A percentile compares a stretch with the other conserved stretches of the same genome.
Evolutionary conservation across 805 yeast genomes (phyloP).

Genomic region (Candida railenensis): DNA sequence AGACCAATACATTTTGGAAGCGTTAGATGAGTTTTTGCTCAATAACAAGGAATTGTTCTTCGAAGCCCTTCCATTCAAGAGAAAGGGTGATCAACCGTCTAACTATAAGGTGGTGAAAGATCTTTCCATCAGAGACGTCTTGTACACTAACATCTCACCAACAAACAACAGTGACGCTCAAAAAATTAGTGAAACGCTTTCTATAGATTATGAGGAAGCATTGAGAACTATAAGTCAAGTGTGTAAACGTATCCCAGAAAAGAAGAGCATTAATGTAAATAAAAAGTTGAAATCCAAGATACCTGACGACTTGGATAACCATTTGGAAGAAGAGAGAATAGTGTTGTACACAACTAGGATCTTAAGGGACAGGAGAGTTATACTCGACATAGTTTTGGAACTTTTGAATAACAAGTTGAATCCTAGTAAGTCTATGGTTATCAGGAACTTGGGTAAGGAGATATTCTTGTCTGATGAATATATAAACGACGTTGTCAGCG

Average conservation of each 20-base stretch:
- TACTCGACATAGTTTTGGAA: conserved; percentile 42
- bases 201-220: conserved; percentile 44
- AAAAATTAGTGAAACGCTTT: conserved; percentile 36
- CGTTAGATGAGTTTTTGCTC: conserved; percentile 39
- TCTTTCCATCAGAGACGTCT: conserved; percentile 39
- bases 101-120: conserved; percentile 17
- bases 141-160: conserved; percentile 34
- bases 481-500: conserved; percentile 16
- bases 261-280: conserved; percentile 15
- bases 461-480: conserved; percentile 34
- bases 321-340: conserved; percentile 27
- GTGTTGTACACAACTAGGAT: conserved; percentile 37
- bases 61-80: conserved; percentile 30
- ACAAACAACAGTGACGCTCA: conserved; percentile 37
- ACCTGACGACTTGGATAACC: conserved; percentile 35
- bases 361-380: conserved; percentile 50
- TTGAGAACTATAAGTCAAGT: conserved; percentile 48
- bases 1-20: conserved; percentile 31
- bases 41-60: conserved; percentile 28
- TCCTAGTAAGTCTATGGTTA: conserved; percentile 24
- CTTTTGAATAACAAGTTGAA: conserved; percentile 45
- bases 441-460: conserved; percentile 39
- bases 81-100: not conserved
- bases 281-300: conserved; percentile 27
- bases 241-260: conserved; percentile 35